Base-by-base conservation (phyloP, 345 rosid genomes). In the Ceriops tagal region DNA sequence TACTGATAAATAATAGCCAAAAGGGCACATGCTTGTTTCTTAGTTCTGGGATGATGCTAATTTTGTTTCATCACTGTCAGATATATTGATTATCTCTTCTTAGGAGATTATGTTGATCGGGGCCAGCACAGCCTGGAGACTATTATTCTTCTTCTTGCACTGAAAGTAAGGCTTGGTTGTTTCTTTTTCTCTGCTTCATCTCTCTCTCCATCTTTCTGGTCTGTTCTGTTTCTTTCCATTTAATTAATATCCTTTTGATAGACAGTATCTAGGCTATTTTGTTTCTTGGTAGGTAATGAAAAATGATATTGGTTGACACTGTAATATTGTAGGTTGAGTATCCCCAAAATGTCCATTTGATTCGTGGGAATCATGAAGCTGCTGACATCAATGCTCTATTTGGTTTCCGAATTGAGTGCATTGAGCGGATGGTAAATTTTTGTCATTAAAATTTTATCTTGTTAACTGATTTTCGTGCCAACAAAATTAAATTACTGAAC, bases 71-170 rank as follows among this genome's bases (percentile, higher is more conserved):
- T 77, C 71, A 62, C 69, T 73, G 21, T 84, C 91, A 95, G 99
- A 74, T 95, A 95, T 79, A 95, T 95, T 30, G 98, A 95, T 78
- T 95, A 92, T 83, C 98, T 95, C 78, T 95, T 95, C 87, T 78
- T 95, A 83, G 99, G 99, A 73, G 99, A 95, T 78, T 95, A 92
- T 84, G 98, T 95, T 73, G 99, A 95, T 73, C 90, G 99, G 65
- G 99, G 99, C 53, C 99, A 95, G 74, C 99, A 95, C 83, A 95
- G 99, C 80, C 81, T 95, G 77, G 99, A 95, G 78, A 95, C 99
- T 58, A 95, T 95, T 39, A 78, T 79, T 61, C 99, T 95, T 65
- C 86, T 95, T 64, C 99, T 95, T 80, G 98, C 99, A 4, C 75
- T 95, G 84, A 95, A 95, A 96, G 99, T 95, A 83, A 49, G 61